phyloP scores from a whole-genome alignment of 257 asterid genomes.

The Solanum sparsipilum region DNA sequence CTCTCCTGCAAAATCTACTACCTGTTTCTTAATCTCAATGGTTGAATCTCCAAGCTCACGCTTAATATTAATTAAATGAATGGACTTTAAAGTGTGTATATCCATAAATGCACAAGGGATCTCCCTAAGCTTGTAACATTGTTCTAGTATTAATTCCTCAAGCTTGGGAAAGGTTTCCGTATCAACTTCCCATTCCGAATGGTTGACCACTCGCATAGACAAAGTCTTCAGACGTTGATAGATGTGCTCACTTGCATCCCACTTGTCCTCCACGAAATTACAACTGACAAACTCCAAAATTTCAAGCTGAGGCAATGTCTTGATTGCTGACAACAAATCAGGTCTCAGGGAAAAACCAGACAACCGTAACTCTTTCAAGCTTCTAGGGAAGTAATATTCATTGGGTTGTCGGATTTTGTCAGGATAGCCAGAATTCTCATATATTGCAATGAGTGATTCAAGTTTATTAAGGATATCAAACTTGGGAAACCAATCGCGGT shows the following conservation, averaged over 20 bases:
- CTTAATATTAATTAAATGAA: accelerated
- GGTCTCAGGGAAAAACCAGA: background rate
- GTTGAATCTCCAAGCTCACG: background rate
- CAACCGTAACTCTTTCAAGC: background rate
- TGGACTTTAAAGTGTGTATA: background rate
- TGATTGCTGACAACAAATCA: background rate
- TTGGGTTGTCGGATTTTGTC: no score
- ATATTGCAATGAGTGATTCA: background rate
- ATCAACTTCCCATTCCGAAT: background rate
- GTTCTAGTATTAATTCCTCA: background rate
- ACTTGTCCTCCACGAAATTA: background rate
- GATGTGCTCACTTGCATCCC: background rate
- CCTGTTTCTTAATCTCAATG: background rate
- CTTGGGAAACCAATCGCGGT: background rate
- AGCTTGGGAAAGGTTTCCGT: background rate
- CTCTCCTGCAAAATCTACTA: no score
- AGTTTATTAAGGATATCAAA: background rate
- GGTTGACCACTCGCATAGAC: accelerated
- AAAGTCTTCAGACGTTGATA: background rate
- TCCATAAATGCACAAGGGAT: background rate
- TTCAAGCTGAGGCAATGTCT: background rate
- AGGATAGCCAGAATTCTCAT: background rate
- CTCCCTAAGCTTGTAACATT: accelerated
- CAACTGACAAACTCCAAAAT: background rate
- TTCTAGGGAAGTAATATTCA: background rate